Percentiles rank a stretch among this genome's conserved stretches.
Conservation (phyloP, 1,284 basidiomycete genomes). For the Sporisorium reilianum region DNA sequence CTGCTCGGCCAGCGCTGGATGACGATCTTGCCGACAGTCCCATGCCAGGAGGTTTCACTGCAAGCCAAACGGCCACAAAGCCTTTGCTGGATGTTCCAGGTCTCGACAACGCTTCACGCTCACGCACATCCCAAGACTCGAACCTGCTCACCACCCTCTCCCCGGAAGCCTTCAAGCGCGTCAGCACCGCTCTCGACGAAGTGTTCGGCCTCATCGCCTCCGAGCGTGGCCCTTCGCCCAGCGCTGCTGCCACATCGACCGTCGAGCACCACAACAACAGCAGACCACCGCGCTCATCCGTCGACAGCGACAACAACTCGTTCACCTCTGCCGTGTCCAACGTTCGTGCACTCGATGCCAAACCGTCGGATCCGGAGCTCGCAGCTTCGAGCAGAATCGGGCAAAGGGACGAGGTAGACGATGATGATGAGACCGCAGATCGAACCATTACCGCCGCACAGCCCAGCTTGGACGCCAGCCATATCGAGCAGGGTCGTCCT, state of each 20-base stretch:
- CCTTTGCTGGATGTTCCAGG: conserved; percentile 13
- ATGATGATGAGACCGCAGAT: conserved; percentile 17
- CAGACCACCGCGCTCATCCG: conserved; percentile 27
- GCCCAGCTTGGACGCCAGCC: conserved; percentile 16
- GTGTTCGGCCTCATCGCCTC: conserved; percentile 57
- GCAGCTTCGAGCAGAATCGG: background rate
- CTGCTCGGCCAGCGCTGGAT: background rate
- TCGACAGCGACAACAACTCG: conserved; percentile 51
- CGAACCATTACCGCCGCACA: conserved; percentile 13
- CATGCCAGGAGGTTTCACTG: conserved; percentile 33
- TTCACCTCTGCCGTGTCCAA: conserved; percentile 52
- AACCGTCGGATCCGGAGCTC: background rate
- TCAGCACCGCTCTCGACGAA: conserved; percentile 63
- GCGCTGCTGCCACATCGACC: background rate
- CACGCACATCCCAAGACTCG: conserved; percentile 25
- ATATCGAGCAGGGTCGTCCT: conserved; percentile 19
- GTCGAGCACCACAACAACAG: background rate
- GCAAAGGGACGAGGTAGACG: background rate
- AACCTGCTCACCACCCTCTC: conserved; percentile 49
- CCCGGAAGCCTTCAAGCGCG: conserved; percentile 62
- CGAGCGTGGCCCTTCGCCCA: conserved; percentile 21
- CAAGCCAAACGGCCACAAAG: background rate
- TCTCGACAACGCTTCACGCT: conserved; percentile 7
- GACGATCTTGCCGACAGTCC: conserved; percentile 1
- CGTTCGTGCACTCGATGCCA: conserved; percentile 15